Evolutionary conservation across 306 rosid species (phyloP), one percentile per base, ranked within the genome.

Genomic region (Comarum palustre): DNA sequence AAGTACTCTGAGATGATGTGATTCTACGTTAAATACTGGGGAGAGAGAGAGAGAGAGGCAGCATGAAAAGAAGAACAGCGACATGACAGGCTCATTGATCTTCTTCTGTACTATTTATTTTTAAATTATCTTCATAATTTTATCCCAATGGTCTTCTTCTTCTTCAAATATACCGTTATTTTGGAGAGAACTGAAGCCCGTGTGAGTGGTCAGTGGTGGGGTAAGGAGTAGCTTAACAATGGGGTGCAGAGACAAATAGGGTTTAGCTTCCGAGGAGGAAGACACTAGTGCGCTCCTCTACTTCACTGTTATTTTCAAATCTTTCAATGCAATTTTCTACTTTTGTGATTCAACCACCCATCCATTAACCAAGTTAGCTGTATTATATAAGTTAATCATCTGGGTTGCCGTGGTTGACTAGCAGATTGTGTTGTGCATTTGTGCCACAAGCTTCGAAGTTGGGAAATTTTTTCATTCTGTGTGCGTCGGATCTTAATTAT

Each of bases 11-110:
- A 84, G 76, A 52, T 74, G 96, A 86, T 86, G 85, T 86, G 90
- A 83, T 81, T 75, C 75, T 81, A 78, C 84, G 85, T 83, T 73
- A 83, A 83, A 73, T 41, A 73, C 78, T 48, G 32, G 48, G 13
- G 74, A 39, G 62, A 48, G 41, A 72, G 72, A 82, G 24, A 22
- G 62, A 55, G 61, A 55, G 62, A 25, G 32, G 15, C 29, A 54
- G 74, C 74, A 79, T 71, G 83, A 81, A 86, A 81, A 81, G 75
- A 78, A 77, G 75, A 87, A 88, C 85, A 87, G 87, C 86, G 88
- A 87, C 90, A 75, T 74, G 88, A 88, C 93, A 67, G 81, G 71
- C 88, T 79, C 59, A 81, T 59, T 86, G 43, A 62, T 55, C 66
- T 20, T 10, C 67, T 77, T 76, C 84, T 80, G 59, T 82, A 50